Base-by-base conservation (phyloP, 2,329 filamentous ascomycete species). In the Aspergillus amoenus region DNA sequence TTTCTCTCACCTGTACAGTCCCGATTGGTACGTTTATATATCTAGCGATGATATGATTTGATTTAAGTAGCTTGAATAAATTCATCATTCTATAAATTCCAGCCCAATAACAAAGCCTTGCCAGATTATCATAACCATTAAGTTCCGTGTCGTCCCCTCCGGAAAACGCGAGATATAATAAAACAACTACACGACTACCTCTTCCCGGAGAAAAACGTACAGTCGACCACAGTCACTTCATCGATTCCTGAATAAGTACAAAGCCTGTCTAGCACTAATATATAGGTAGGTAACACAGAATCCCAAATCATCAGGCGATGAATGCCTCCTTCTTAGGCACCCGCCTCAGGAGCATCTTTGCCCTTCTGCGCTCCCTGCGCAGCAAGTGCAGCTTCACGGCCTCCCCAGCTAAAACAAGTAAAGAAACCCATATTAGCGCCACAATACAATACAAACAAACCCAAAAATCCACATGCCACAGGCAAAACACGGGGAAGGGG, bases 361-460 rank as follows among this genome's bases (percentile, higher is more conserved):
- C 70, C 70, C 61, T 71, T 55, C 58, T 70, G 61, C 13, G 69
- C 68, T 12, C 49, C 70, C 57, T 72, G 58, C n/a, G 69, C 70
- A 21, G 71, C 73, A 52, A 77, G 71, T 58, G 68, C 45, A 55
- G 73, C 70, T 65, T 77, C 75, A 53, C 73, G 75, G 37, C 75
- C 75, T 52, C 75, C 75, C 73, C 73, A 77, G 62, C 75, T 77
- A 56, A 42, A 55, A 18, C 55, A 21, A 42, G 37, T 15, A 42
- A 18, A 27, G 56, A 44, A 17, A 42, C 9, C 9, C 43, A 43
- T n/a, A 43, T 65, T 54, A 64, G 60, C 57, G 41, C 27, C 18
- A 22, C 17, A 13, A 21, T 24, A 18, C 8, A 37, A 37, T 37
- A 3, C 12, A 37, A 37, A 8, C 9, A 37, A 37, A 5, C 34